phyloP scores from a whole-genome alignment of 176 grass and related monocot species.

The Bromus sterilis region DNA sequence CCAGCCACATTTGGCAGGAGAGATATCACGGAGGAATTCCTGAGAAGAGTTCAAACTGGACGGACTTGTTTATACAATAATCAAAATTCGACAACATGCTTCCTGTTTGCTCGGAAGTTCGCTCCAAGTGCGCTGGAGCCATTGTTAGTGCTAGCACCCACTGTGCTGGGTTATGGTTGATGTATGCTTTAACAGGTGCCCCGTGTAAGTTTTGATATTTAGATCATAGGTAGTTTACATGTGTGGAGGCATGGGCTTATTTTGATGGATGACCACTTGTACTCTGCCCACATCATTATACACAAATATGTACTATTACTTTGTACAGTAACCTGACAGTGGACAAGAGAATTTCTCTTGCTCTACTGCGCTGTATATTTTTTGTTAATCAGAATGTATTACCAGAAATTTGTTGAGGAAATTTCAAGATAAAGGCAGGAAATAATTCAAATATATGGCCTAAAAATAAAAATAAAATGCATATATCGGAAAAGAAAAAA shows the following conservation, averaged over 20 bases:
- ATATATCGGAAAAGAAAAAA: neutral
- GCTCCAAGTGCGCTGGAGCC: slow-evolving; percentile 73
- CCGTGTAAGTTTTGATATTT: slow-evolving; percentile 32
- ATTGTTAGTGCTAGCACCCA: slow-evolving; percentile 58
- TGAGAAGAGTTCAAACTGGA: slow-evolving; percentile 48
- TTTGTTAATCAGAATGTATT: neutral
- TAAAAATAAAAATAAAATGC: neutral
- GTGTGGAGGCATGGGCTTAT: slow-evolving; percentile 3
- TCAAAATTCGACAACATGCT: slow-evolving; percentile 51
- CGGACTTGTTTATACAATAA: slow-evolving; percentile 68
- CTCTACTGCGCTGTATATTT: neutral
- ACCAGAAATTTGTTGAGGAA: neutral
- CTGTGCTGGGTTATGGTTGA: slow-evolving; percentile 45
- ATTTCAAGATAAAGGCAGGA: neutral
- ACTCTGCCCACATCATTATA: slow-evolving; percentile 9
- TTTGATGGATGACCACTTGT: slow-evolving; percentile 1
- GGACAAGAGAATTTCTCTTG: slow-evolving; percentile 1
- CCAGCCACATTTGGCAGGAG: slow-evolving; percentile 86
- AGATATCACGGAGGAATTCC: slow-evolving; percentile 65
- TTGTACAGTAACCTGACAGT: slow-evolving; percentile 40
- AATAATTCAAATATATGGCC: neutral
- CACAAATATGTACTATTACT: slow-evolving; percentile 28
- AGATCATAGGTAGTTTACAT: slow-evolving; percentile 33
- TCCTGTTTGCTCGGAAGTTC: slow-evolving; percentile 88
- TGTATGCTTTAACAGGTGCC: slow-evolving; percentile 15